Percentiles rank a stretch among this genome's conserved stretches.
These are phyloP conservation scores for Malania oleifera DNA, from an alignment of 164 flowering plant species.

Conservation along the genomic window DNA sequence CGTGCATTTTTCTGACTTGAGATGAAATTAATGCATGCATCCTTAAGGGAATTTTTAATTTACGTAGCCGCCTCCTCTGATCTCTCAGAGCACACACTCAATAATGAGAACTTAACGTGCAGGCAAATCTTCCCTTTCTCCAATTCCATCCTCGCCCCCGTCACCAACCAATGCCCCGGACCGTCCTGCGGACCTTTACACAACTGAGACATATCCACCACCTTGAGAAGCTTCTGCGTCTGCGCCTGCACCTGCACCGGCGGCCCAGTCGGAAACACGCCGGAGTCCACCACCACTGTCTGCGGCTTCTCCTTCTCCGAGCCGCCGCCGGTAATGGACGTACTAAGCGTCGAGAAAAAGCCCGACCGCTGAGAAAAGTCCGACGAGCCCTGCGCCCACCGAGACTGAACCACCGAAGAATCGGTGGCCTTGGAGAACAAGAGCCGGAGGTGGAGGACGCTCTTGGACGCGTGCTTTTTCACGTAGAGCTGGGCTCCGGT, in stretches of 20 bases:
- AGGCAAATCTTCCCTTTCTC: constrained; percentile 68
- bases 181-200: constrained; percentile 69
- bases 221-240: constrained; percentile 44
- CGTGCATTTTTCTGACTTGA: too few relatives aligned
- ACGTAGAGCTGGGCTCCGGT: constrained; percentile 75
- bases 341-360: constrained; percentile 43
- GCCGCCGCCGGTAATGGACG: constrained; percentile 26
- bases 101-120: constrained; percentile 63
- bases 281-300: constrained; percentile 54
- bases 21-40: too few relatives aligned
- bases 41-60: too few relatives aligned
- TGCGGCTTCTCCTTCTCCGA: constrained; percentile 27
- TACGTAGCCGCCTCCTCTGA: too few relatives aligned
- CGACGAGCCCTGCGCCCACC: constrained; percentile 45
- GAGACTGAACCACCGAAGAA: constrained; percentile 28
- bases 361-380: constrained; percentile 38
- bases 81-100: too few relatives aligned
- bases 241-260: constrained; percentile 48
- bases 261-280: constrained; percentile 64
- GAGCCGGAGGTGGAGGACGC: constrained; percentile 66
- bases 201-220: constrained; percentile 55
- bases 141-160: constrained; percentile 69
- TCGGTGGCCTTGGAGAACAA: constrained; percentile 40
- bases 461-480: constrained; percentile 42
- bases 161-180: constrained; percentile 87